These are phyloP conservation scores for Daedaleopsis sinensis DNA, from an alignment of 768 basidiomycete species.

Conservation along the genomic window DNA sequence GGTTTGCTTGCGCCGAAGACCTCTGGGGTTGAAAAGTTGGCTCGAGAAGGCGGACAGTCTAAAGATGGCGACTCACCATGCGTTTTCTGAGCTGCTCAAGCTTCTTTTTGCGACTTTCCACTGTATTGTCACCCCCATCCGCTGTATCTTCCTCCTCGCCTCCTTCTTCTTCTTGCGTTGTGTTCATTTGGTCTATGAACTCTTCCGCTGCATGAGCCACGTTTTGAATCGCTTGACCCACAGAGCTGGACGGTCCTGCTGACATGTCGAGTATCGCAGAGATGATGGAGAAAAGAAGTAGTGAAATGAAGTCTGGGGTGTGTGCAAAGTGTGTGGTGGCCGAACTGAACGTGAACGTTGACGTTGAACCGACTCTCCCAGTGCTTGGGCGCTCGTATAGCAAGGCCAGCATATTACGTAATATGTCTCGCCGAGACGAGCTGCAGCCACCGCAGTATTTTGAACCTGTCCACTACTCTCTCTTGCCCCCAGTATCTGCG, in stretches of 20 bases:
- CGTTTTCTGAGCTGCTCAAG: constrained; percentile 74
- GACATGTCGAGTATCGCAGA: background rate
- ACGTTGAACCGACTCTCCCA: too few relatives aligned
- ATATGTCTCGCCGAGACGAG: too few relatives aligned
- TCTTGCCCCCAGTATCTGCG: too few relatives aligned
- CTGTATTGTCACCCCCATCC: constrained; percentile 7
- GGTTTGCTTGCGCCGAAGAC: constrained; percentile 78
- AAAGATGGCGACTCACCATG: constrained; percentile 60
- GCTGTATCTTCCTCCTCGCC: constrained; percentile 16
- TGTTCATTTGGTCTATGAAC: constrained; percentile 32
- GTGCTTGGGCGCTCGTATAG: too few relatives aligned
- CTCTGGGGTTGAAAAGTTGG: constrained; percentile 35
- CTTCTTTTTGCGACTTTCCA: constrained; percentile 79
- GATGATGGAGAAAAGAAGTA: background rate
- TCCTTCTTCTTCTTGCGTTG: constrained; percentile 16
- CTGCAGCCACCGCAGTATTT: too few relatives aligned
- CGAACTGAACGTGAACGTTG: too few relatives aligned
- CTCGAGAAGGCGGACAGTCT: constrained; percentile 40
- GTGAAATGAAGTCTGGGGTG: too few relatives aligned
- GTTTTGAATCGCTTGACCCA: constrained; percentile 18
- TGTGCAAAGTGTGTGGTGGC: too few relatives aligned
- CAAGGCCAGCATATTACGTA: too few relatives aligned
- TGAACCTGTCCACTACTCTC: too few relatives aligned
- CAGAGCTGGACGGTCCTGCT: background rate
- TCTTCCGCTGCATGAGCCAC: constrained; percentile 33